These are phyloP conservation scores for Funneliformis caledonium DNA, from an alignment of 371 early-diverging fungal genomes.

Conservation along the genomic window DNA sequence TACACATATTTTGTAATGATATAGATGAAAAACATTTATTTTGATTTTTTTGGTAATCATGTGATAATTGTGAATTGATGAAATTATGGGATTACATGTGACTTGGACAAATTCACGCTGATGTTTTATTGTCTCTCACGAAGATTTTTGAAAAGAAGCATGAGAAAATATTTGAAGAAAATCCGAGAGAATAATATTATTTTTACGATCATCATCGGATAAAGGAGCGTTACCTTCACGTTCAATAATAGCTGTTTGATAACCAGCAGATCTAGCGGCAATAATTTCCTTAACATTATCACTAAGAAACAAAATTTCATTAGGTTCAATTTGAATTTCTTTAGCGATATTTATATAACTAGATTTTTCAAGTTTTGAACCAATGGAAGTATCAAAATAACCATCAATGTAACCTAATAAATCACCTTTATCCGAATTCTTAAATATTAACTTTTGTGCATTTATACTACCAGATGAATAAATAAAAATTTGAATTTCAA, in stretches of 20 bases:
- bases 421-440: constrained; percentile 83
- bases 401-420: constrained; percentile 76
- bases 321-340: constrained; percentile 62
- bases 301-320: constrained; percentile 77
- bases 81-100: neutral
- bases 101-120: neutral
- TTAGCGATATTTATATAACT: constrained; percentile 78
- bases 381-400: constrained; percentile 89
- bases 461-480: constrained; percentile 93
- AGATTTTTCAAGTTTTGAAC: constrained; percentile 68
- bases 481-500: constrained; percentile 75
- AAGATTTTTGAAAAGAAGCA: neutral
- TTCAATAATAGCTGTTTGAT: constrained; percentile 71
- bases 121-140: no score
- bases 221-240: constrained; percentile 82
- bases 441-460: constrained; percentile 92
- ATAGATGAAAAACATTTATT: neutral
- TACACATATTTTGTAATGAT: constrained; percentile 15
- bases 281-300: constrained; percentile 86
- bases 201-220: constrained; percentile 40
- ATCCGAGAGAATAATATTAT: neutral
- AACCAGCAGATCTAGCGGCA: constrained; percentile 78
- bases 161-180: neutral
- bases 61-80: neutral
- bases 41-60: neutral